Base-by-base conservation (phyloP, 75 land plant genomes). In the Larix kaempferi region DNA sequence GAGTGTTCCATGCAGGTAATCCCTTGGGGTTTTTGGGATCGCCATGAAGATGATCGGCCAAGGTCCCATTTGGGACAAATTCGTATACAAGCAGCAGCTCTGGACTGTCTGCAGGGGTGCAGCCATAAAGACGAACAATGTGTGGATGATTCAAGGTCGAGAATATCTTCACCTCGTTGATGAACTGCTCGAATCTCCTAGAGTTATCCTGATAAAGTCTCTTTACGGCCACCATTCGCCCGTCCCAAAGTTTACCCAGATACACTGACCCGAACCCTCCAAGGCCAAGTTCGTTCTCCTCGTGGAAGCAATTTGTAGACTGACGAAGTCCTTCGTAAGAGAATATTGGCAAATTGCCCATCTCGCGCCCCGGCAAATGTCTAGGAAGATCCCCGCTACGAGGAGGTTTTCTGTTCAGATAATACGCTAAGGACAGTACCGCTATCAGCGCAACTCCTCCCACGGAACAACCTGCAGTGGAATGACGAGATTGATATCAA, bases 211-310 rank as follows among this genome's bases (percentile, higher is more conserved):
- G 76, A 64, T 74, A 19, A 22, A 73, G 62, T 39, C 81, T 57
- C 63, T 74, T 80, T 35, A 80, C 49, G 3, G 81, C 81, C 5
- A 58, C 64, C 35, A 57, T 76, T 15, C 37, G 73, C 26, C 81
- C 85, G 5, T 78, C 80, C 25, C 41, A 15, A 17, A 85, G 74
- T n/a, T n/a, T 56, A 17, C 87, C 87, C 25, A 57, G 13, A 74
- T 82, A 85, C 35, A 85, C 87, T 3, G 67, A 39, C 2, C 81
- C 81, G 44, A 62, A 80, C 26, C 81, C 81, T 25, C 81, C 81
- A 39, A 25, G 49, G 15, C 77, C 81, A 58, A 80, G 19, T 61
- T 71, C 54, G 56, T 58, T 56, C 11, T 80, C 61, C 33, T 74
- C 64, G 39, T 59, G 44, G 21, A 80, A 80, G 25, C 21, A 14